phyloP scores from a whole-genome alignment of 2,329 filamentous ascomycete species.

The Colletotrichum tanaceti region DNA sequence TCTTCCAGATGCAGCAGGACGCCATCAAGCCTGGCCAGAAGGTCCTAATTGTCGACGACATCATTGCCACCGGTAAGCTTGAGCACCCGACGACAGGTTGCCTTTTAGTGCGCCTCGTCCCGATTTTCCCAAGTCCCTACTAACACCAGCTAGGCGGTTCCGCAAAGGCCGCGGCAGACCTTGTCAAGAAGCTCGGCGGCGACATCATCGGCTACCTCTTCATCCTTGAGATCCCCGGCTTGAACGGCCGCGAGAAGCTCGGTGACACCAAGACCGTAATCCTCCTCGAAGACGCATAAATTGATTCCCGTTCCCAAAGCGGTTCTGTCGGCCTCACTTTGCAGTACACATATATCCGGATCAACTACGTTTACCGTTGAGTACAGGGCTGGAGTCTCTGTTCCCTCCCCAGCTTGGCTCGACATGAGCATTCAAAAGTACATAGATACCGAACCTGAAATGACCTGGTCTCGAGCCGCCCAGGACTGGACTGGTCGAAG shows the following conservation, averaged over 20 bases:
- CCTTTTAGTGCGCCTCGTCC: conserved; percentile 20
- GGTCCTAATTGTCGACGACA: conserved; percentile 95
- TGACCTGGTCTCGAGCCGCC: background rate
- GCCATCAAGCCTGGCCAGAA: conserved; percentile 87
- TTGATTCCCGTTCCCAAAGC: background rate
- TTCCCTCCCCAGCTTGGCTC: background rate
- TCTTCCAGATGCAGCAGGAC: conserved; percentile 94
- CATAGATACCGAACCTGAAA: conserved; percentile 6
- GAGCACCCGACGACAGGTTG: background rate
- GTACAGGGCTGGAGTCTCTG: background rate
- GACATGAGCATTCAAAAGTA: background rate
- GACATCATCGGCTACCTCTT: conserved; percentile 91
- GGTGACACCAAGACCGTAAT: conserved; percentile 82
- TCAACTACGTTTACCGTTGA: background rate
- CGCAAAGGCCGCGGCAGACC: conserved; percentile 85
- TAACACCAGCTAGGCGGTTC: conserved; percentile 76
- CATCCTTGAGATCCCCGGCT: conserved; percentile 93
- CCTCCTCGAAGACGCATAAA: conserved; percentile 71
- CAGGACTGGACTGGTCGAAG: conserved; percentile 1
- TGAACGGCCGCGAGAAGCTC: conserved; percentile 92
- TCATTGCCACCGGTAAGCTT: conserved; percentile 92
- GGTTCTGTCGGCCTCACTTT: background rate
- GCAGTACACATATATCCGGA: background rate
- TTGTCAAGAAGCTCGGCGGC: conserved; percentile 88
- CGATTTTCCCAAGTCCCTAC: conserved; percentile 36